phyloP scores from a whole-genome alignment of 2,329 filamentous ascomycete genomes.

The Pyricularia pennisetigena region DNA sequence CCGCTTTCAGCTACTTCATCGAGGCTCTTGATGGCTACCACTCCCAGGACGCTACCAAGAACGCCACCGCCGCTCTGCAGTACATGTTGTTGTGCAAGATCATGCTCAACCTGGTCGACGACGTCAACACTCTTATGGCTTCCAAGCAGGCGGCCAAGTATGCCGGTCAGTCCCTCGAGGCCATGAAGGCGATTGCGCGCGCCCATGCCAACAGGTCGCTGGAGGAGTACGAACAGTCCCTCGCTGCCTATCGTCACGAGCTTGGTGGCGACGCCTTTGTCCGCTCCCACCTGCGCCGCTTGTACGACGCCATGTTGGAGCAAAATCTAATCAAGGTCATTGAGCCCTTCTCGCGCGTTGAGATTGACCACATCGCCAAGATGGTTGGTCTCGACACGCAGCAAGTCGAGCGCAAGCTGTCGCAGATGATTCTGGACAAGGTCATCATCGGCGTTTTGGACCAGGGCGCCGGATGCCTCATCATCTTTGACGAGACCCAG shows the following conservation, averaged over 20 bases:
- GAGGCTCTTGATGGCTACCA: slow-evolving; percentile 97
- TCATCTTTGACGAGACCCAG: slow-evolving; percentile 92
- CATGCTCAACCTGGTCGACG: slow-evolving; percentile 95
- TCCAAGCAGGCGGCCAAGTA: slow-evolving; percentile 97
- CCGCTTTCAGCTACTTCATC: slow-evolving; percentile 97
- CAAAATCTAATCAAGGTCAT: slow-evolving; percentile 99
- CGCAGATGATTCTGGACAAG: slow-evolving; percentile 99
- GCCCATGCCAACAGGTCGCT: slow-evolving; percentile 92
- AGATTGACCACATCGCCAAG: slow-evolving; percentile 93
- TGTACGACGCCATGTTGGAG: slow-evolving; percentile 98
- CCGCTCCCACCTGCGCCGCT: slow-evolving; percentile 85
- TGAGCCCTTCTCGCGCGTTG: slow-evolving; percentile 93
- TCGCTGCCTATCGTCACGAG: slow-evolving; percentile 85
- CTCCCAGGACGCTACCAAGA: slow-evolving; percentile 74
- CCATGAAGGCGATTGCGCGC: slow-evolving; percentile 97
- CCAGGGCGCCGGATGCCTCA: slow-evolving; percentile 93
- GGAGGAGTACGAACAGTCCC: slow-evolving; percentile 91
- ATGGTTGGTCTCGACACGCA: slow-evolving; percentile 94
- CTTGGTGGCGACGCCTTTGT: slow-evolving; percentile 93
- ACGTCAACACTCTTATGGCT: slow-evolving; percentile 88
- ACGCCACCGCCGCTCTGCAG: slow-evolving; percentile 94
- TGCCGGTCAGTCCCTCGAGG: slow-evolving; percentile 88
- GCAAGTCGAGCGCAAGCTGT: slow-evolving; percentile 96
- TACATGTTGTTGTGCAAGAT: slow-evolving; percentile 99
- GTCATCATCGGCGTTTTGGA: slow-evolving; percentile 96